Evolutionary conservation across 768 basidiomycete species (phyloP), one percentile per base, ranked within the genome.

Genomic region (Lentinula detonsa): DNA sequence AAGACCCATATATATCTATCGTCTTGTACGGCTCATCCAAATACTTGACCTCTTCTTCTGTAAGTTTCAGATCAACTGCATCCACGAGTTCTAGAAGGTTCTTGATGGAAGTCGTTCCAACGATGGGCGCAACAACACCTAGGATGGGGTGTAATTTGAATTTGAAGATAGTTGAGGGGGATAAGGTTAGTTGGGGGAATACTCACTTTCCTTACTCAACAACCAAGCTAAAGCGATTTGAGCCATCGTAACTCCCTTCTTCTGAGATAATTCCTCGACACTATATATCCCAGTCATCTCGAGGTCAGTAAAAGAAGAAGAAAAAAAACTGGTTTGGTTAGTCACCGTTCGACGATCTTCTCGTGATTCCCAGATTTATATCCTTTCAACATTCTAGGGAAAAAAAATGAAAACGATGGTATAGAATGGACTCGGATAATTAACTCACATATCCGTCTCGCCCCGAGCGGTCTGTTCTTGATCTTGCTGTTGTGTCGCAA

Each of bases 201-300:
- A 2, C 21, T 34, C 34, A 50, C 57, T 45, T 46, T 71, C 73
- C 65, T 81, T 81, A 28, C 66, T 53, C 43, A 77, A 57, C 0
- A 68, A 68, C 80, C 80, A 81, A 2, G 79, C 78, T 16, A 78
- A 57, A 7, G 78, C 73, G 10, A 79, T 70, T 58, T 79, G 78
- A 1, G 78, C 79, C 82, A 84, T 83, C 18, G 70, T 72, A 5
- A 76, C 66, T 1, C 72, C 72, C 21, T 72, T 74, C 50, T 76
- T 72, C 66, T 78, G 77, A 5, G 81, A 78, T 21, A 83, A 63
- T 62, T 75, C 70, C 61, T 82, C 79, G 53, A 84, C 75, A 7
- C 79, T 74, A 52, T n/a, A 43, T 18, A 43, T 9, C 16, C 8
- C 7, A 46, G 43, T 60, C 1, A 8, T n/a, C 43, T 43, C 33